Conservation (phyloP, 345 rosid genomes). For the Brassica rapa region DNA sequence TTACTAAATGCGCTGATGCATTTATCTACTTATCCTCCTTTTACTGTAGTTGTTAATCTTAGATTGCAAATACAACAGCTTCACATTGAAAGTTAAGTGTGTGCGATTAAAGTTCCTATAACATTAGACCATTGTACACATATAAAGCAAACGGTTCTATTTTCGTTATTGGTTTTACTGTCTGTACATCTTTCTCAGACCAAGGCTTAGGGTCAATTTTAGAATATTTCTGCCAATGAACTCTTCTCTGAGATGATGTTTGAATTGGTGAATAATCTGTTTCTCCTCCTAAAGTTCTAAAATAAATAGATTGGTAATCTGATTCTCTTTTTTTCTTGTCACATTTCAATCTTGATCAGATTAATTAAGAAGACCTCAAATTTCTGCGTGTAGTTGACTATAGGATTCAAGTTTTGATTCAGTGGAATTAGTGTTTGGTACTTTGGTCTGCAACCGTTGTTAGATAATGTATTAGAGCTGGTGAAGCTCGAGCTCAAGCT, state of each 20-base stretch:
- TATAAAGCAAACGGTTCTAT: neutral
- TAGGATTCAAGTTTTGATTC: slow-evolving; percentile 15
- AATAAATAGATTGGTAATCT: neutral
- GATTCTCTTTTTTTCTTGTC: slow-evolving; percentile 1
- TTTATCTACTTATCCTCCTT: slow-evolving; percentile 33
- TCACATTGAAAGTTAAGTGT: slow-evolving; percentile 1
- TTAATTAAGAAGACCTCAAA: neutral
- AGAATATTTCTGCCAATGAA: neutral
- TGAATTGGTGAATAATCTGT: slow-evolving; percentile 2
- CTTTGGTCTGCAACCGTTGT: slow-evolving; percentile 18
- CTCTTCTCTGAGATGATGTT: neutral
- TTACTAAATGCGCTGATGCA: slow-evolving; percentile 34
- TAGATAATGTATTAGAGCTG: neutral
- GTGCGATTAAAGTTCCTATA: slow-evolving; percentile 3
- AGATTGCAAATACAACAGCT: slow-evolving; percentile 28
- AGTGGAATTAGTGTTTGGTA: slow-evolving; percentile 21
- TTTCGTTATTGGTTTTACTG: neutral
- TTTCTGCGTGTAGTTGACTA: neutral
- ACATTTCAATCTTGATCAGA: neutral
- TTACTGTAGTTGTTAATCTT: slow-evolving; percentile 20
- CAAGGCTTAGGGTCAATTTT: neutral
- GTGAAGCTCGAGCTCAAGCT: neutral
- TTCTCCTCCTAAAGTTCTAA: slow-evolving; percentile 4
- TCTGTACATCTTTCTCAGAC: slow-evolving; percentile 12
- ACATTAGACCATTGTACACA: neutral